Conservation (phyloP, 129 eudicot species). For the Pseudognaphalium luteoalbum region DNA sequence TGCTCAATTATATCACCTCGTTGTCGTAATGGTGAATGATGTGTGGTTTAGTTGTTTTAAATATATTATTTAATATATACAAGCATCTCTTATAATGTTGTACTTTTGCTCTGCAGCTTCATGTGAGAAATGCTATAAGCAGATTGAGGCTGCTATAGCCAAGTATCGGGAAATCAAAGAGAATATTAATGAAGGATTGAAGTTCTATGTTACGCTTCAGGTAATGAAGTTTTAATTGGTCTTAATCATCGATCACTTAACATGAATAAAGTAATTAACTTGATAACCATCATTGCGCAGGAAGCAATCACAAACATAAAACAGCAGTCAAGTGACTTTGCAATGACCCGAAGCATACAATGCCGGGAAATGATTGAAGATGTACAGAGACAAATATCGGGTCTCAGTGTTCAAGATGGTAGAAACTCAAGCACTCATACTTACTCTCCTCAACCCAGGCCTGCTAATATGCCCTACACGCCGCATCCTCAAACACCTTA, state of each 20-base stretch:
- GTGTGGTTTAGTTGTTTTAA: not conserved
- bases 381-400: conserved; percentile 69
- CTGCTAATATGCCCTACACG: conserved; percentile 34
- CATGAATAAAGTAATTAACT: not conserved
- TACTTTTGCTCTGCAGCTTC: conserved; percentile 48
- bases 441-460: conserved; percentile 40
- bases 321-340: conserved; percentile 89
- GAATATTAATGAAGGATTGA: conserved; percentile 84
- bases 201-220: conserved; percentile 97
- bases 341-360: conserved; percentile 88
- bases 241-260: not conserved
- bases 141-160: conserved; percentile 86
- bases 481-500: conserved; percentile 47
- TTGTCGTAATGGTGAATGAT: not conserved
- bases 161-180: conserved; percentile 83
- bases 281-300: conserved; percentile 38
- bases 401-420: conserved; percentile 70
- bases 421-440: conserved; percentile 43
- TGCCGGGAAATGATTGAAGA: conserved; percentile 91
- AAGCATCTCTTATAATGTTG: conserved; percentile 5
- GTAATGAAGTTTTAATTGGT: conserved; percentile 30
- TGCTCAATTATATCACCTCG: not conserved
- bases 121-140: conserved; percentile 76
- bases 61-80: not conserved
- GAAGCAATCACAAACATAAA: conserved; percentile 82